Base-by-base conservation (phyloP, 208 protist genomes). In the Phytomonas sp. region DNA sequence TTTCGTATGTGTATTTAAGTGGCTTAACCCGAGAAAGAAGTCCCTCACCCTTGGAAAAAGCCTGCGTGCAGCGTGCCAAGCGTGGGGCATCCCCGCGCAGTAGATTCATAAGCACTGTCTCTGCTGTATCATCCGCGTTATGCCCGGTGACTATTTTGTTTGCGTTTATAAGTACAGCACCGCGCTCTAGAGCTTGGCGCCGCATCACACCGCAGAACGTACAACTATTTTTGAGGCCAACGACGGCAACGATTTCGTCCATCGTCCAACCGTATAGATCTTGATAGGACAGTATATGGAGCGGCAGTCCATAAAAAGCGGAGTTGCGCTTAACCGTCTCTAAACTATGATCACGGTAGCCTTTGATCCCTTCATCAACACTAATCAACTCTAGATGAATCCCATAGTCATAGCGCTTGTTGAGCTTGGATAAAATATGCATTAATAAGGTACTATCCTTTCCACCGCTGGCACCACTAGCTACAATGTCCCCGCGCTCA, bases 51-150 rank as follows among this genome's bases (percentile, higher is more conserved):
- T 67, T 62, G 26, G 80, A 82, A 33, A 82, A 70, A 34, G 70
- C 81, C 33, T 59, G 79, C 61, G 84, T 89, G 81, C 96, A 98
- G n/a, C 97, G 88, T 29, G 87, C 74, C 60, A 99, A 79, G 30
- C 97, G 93, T 37, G 92, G 84, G 29, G 93, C 83, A 74, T 99
- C 98, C 19, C 93, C 95, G 59, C 98, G 92, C 23, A 99, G 82
- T 10, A 96, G 71, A 72, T 99, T 99, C 93, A 99, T 98, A 14
- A 99, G 79, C 61, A 99, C 92, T 40, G 98, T 99, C 73, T 99
- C 98, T 31, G 98, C 98, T 42, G 95, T 85, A 75, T 99, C 98
- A 72, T 99, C 98, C 2, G 98, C 98, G 86, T 99, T 99, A 79
- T 99, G 98, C 14, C 98, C 98, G 2, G 97, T 99, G 0, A 93